Evolutionary conservation across 1,284 basidiomycete species (phyloP), one percentile per base, ranked within the genome.

Genomic region (Pholiota adiposa): DNA sequence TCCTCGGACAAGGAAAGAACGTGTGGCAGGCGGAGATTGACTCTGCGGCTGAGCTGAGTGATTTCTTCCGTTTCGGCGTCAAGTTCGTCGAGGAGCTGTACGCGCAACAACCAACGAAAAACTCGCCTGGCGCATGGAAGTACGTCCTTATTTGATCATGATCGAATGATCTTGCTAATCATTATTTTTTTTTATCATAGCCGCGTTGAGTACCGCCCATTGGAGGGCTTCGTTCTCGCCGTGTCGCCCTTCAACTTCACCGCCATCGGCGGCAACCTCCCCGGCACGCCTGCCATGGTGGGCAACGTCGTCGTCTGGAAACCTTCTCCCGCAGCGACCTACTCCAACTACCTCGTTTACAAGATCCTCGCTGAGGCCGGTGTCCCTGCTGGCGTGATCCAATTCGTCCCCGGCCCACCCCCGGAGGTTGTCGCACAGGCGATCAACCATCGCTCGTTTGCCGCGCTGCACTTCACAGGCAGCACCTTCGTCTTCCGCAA

Each of bases 1-100:
- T 99, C 81, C 83, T 99, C 48, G 97, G 97, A 12, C 97, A 99
- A 79, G 97, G 97, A 55, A 99, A 99, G 87, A 99, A 98, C 74
- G 90, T 87, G 11, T 99, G 97, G 97, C 97, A 99, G 79, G 97
- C 97, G 21, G 97, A 99, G 83, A 99, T 99, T 65, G 97, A 99
- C 76, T 94, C 97, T 54, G 97, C 96, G 27, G 97, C 97, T 16
- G 97, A 98, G 94, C 79, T 97, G 59, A 76, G 85, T 58, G 97
- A 99, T 77, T 99, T 99, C 83, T 87, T 98, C 77, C 86, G 97
- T 63, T 99, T 99, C 71, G 93, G 94, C 46, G 96, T 96, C 70
- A 96, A 97, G 77, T 98, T 91, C 73, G 95, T 98, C 38, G 94
- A 98, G 77, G 93, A 98, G 70, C 82, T 99, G 62, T 99, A 98